Base-by-base conservation (phyloP, 2,329 filamentous ascomycete species). In the Penicillium sclerotigenum region DNA sequence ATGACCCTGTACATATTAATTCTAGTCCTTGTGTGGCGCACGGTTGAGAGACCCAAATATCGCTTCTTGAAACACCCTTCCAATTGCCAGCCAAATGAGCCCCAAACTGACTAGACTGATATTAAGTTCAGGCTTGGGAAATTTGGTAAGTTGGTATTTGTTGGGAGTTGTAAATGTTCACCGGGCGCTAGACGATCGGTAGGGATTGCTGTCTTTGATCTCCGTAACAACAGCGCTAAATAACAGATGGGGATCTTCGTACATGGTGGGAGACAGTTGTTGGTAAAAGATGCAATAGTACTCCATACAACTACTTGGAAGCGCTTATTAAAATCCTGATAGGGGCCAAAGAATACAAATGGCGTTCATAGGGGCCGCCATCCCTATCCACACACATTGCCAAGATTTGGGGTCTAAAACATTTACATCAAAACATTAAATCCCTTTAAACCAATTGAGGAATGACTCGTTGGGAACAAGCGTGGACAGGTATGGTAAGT, bases 391-490 rank as follows among this genome's bases (percentile, higher is more conserved):
- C 29, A 50, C 50, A 52, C 26, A 46, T 45, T 37, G 40, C 36
- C 34, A 11, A 40, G 16, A 47, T 29, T 48, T 51, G n/a, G 36
- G 47, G 29, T 31, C 46, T 29, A 47, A 54, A 57, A 59, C 46
- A 16, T 20, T 40, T 9, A 13, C 4, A 7, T 7, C 33, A 7
- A 31, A 26, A 18, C 20, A 28, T 7, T 14, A 6, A 29, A 38
- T 24, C 5, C 1, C 3, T 16, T 3, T 18, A 29, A 29, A 14
- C n/a, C 16, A 24, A 36, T 5, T 8, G 9, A 38, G 16, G 7
- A 31, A 40, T 28, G n/a, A 33, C 45, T 10, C 11, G 11, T 22
- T 22, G 3, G 10, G 29, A 40, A 22, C 20, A 24, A 33, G 18
- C 6, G 22, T 43, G 20, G 4, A 34, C 20, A 8, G 14, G 43